phyloP scores from a whole-genome alignment of 805 yeast species.

The Nakazawaea peltata region DNA sequence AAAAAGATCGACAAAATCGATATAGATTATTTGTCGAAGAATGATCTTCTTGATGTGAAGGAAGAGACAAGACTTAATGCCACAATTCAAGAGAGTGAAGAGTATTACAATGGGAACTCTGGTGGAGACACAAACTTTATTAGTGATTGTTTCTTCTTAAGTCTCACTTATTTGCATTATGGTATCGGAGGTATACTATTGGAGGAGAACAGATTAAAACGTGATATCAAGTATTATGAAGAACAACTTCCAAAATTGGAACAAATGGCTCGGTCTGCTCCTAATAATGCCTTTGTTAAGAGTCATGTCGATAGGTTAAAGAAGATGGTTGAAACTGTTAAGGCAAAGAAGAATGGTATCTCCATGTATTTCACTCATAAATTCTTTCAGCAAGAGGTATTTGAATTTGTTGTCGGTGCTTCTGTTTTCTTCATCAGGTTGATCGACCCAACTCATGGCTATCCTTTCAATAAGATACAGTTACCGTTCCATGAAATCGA shows the following conservation, averaged over 20 bases:
- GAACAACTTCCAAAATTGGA: slow-evolving; percentile 49
- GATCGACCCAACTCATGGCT: slow-evolving; percentile 63
- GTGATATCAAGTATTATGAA: slow-evolving; percentile 38
- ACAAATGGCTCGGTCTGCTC: slow-evolving; percentile 20
- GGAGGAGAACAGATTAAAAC: slow-evolving; percentile 45
- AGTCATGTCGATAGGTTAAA: slow-evolving; percentile 22
- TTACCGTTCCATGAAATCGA: slow-evolving; percentile 55
- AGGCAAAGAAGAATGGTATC: slow-evolving; percentile 46
- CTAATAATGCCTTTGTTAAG: slow-evolving; percentile 18
- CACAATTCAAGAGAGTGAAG: slow-evolving; percentile 60
- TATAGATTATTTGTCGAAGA: slow-evolving; percentile 53
- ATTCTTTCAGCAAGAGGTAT: slow-evolving; percentile 52
- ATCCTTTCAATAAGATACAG: slow-evolving; percentile 42
- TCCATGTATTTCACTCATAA: slow-evolving; percentile 55
- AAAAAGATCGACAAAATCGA: slow-evolving; percentile 74
- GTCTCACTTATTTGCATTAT: slow-evolving; percentile 74
- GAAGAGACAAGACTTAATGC: slow-evolving; percentile 84
- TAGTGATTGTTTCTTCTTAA: slow-evolving; percentile 81
- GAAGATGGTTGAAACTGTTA: slow-evolving; percentile 26
- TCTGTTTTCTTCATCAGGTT: slow-evolving; percentile 62
- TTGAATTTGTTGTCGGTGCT: slow-evolving; percentile 73
- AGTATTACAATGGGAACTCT: slow-evolving; percentile 30
- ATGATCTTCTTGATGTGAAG: slow-evolving; percentile 48
- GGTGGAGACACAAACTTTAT: slow-evolving; percentile 58
- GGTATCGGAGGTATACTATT: slow-evolving; percentile 78